Evolutionary conservation across 192 early-diverging fungal genomes (phyloP).

Genomic region (Phycomyces nitens): DNA sequence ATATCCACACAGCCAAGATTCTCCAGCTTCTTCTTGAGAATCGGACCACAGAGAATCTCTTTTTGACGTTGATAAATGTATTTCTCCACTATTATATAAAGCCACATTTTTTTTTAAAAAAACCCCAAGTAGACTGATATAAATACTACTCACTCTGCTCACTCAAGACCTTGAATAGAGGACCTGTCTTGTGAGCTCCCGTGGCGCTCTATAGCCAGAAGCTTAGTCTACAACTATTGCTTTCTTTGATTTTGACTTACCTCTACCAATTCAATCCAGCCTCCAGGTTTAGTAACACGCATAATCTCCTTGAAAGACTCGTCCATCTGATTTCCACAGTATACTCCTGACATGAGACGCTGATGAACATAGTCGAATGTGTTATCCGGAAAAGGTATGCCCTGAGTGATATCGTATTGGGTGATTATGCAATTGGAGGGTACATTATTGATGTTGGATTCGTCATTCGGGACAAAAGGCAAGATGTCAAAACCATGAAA

Average conservation of each 20-base stretch:
- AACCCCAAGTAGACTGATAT: no score
- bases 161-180: constrained; percentile 1
- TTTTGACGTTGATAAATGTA: no score
- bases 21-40: background rate
- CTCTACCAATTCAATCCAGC: constrained; percentile 24
- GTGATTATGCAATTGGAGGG: constrained; percentile 3
- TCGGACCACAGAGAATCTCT: background rate
- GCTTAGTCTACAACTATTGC: background rate
- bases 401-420: background rate
- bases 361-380: constrained; percentile 13
- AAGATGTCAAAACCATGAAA: constrained; percentile 17
- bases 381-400: constrained; percentile 2
- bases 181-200: background rate
- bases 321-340: background rate
- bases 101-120: no score
- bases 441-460: background rate
- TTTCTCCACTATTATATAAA: no score
- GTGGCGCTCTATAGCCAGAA: no score
- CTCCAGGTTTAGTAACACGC: constrained; percentile 17
- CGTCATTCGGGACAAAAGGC: background rate
- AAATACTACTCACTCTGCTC: no score
- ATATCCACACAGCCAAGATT: background rate
- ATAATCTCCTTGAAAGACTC: background rate
- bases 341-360: constrained; percentile 7
- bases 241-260: background rate